Percentiles rank a stretch among this genome's conserved stretches.
These are phyloP conservation scores for Xerocomus tenax DNA, from an alignment of 1,284 basidiomycete species.

Conservation along the genomic window DNA sequence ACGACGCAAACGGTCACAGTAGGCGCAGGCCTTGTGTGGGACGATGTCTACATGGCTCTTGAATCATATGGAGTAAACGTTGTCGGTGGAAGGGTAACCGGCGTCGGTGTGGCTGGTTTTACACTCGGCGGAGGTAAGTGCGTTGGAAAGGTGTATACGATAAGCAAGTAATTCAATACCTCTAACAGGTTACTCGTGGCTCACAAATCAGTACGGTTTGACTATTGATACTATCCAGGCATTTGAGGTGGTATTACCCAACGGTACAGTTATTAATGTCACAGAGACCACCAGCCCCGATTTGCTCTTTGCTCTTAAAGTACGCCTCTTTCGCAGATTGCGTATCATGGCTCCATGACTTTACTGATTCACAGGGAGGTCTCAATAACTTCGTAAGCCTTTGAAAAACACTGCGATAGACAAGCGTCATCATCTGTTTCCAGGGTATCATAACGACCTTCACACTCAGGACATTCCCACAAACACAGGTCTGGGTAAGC, in stretches of 20 bases:
- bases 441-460: slow-evolving; percentile 56
- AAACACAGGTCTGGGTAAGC: slow-evolving; percentile 50
- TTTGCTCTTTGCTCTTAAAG: slow-evolving; percentile 44
- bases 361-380: slow-evolving; percentile 36
- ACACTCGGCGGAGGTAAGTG: slow-evolving; percentile 13
- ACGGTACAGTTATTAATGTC: slow-evolving; percentile 35
- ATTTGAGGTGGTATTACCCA: slow-evolving; percentile 44
- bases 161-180: not conserved
- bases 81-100: slow-evolving; percentile 36
- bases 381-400: slow-evolving; percentile 50
- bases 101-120: slow-evolving; percentile 39
- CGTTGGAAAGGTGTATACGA: slow-evolving; percentile 41
- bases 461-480: slow-evolving; percentile 45
- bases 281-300: slow-evolving; percentile 32
- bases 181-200: slow-evolving; percentile 13
- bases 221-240: slow-evolving; percentile 41
- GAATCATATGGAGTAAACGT: slow-evolving; percentile 38
- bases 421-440: not conserved
- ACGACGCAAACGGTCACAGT: slow-evolving; percentile 36
- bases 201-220: slow-evolving; percentile 37
- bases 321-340: slow-evolving; percentile 8
- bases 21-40: slow-evolving; percentile 42
- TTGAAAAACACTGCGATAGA: not conserved
- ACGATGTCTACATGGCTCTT: slow-evolving; percentile 37
- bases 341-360: not conserved